A percentile compares a stretch with the other conserved stretches of the same genome.
Evolutionary conservation across 495 filamentous ascomycete species (phyloP).

Genomic region (Penicillium roqueforti): DNA sequence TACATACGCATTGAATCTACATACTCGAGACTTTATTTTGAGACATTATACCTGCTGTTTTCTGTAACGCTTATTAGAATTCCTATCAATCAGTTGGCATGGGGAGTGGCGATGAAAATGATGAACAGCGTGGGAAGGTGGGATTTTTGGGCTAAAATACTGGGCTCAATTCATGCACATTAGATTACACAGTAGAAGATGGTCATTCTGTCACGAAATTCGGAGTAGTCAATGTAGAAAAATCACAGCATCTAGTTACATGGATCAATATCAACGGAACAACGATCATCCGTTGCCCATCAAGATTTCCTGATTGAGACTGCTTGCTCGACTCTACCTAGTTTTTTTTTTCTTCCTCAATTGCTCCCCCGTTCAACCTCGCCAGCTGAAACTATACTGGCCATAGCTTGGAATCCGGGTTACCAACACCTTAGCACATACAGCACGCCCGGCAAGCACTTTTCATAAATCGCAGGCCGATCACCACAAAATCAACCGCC

Average conservation of each 20-base stretch:
- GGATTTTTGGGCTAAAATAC: not conserved
- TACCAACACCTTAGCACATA: not conserved
- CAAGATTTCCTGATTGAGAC: conserved; percentile 40
- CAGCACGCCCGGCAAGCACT: not conserved
- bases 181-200: not conserved
- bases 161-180: not conserved
- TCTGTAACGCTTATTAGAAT: not conserved
- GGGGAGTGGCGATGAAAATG: not conserved
- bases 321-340: conserved; percentile 8
- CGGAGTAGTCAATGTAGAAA: not conserved
- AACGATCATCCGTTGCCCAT: conserved; percentile 27
- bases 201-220: not conserved
- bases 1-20: conserved; percentile 8
- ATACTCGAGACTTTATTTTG: not conserved
- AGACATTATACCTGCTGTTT: not conserved
- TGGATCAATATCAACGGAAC: conserved; percentile 16
- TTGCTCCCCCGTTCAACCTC: conserved; percentile 7
- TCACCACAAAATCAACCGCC: conserved; percentile 5
- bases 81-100: not conserved
- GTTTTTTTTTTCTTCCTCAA: conserved; percentile 13
- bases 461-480: conserved; percentile 7
- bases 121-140: not conserved
- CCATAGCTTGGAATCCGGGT: not conserved
- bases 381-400: not conserved
- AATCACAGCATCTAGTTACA: not conserved